Percentiles rank a stretch among this genome's conserved stretches.
These are phyloP conservation scores for Tetrahymena thermophila DNA, from an alignment of 73 alveolate species.

Conservation along the genomic window DNA sequence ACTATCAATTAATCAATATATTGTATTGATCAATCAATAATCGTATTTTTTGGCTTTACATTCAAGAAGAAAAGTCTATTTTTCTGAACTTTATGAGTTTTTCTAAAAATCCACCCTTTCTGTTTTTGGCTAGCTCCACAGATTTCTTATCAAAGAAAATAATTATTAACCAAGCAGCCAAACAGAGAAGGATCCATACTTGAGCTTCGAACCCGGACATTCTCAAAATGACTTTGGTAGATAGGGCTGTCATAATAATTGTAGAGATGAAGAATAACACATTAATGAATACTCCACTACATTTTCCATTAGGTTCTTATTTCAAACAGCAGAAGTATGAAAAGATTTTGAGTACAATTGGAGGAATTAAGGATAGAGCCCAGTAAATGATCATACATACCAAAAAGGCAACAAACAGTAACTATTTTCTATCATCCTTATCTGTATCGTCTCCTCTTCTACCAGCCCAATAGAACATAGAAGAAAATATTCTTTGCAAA, in stretches of 20 bases:
- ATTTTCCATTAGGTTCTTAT: background rate
- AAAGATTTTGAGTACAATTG: background rate
- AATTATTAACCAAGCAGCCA: background rate
- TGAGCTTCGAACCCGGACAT: background rate
- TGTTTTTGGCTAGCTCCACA: background rate
- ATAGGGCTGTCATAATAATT: background rate
- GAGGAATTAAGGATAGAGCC: background rate
- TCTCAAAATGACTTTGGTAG: background rate
- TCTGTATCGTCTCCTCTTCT: background rate
- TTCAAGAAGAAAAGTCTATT: background rate
- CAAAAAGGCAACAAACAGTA: background rate
- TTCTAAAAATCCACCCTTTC: background rate
- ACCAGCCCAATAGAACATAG: background rate
- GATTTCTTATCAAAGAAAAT: background rate
- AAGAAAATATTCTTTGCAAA: background rate
- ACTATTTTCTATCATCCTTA: background rate
- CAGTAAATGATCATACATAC: background rate
- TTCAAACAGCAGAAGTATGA: background rate
- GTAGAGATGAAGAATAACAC: background rate
- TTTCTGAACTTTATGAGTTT: background rate
- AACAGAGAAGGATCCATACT: background rate
- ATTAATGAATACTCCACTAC: background rate
- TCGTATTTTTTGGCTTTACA: no score
- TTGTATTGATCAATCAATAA: no score
- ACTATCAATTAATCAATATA: no score